phyloP scores from a whole-genome alignment of 2,329 filamentous ascomycete genomes.

The Emmonsiellopsis sp. region DNA sequence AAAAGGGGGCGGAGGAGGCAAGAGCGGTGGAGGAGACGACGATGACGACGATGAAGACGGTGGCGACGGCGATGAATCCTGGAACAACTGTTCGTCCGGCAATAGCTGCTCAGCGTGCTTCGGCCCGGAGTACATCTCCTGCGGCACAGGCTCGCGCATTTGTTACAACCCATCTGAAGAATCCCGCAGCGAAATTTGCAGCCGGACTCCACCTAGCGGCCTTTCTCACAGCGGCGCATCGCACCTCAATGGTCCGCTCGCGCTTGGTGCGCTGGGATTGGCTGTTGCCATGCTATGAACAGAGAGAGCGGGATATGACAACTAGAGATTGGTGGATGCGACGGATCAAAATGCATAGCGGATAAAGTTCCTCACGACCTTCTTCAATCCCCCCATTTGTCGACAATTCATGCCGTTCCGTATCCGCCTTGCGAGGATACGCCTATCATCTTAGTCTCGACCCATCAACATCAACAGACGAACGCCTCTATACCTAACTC shows the following conservation, averaged over 20 bases:
- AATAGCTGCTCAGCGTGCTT: background rate
- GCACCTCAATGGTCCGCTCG: background rate
- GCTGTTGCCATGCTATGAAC: background rate
- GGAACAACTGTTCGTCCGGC: background rate
- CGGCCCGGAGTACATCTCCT: background rate
- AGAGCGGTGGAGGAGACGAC: background rate
- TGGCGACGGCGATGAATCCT: background rate
- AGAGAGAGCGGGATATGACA: no score
- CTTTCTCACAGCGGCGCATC: background rate
- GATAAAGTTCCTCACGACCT: no score
- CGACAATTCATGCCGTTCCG: no score
- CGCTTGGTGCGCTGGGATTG: background rate
- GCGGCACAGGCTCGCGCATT: background rate
- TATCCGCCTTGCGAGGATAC: no score
- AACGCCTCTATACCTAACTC: no score
- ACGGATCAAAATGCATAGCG: no score
- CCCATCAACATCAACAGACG: no score
- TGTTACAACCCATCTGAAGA: background rate
- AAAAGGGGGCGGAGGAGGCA: background rate
- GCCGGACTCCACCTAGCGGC: no score
- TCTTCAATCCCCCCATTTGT: no score
- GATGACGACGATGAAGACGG: background rate
- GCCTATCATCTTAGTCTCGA: no score
- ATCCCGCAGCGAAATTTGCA: background rate
- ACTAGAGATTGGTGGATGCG: no score